These are phyloP conservation scores for Talaromyces amestolkiae DNA, from an alignment of 2,329 filamentous ascomycete species.

Conservation along the genomic window DNA sequence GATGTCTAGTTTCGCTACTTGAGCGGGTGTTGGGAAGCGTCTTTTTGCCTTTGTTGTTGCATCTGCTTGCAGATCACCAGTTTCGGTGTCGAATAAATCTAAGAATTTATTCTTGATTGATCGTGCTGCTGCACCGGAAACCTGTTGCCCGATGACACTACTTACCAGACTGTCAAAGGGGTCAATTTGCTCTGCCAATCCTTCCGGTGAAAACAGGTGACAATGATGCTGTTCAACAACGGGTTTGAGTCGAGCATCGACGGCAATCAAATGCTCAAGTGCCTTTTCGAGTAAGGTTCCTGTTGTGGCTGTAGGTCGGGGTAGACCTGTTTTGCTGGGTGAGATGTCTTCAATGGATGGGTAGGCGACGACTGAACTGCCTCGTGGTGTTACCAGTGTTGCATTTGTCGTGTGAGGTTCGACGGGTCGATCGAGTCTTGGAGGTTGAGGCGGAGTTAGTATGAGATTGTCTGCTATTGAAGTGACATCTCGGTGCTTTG, in stretches of 20 bases:
- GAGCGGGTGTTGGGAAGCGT: constrained; percentile 70
- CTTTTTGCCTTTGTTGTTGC: constrained; percentile 15
- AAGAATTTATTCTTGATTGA: constrained; percentile 87
- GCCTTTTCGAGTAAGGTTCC: constrained; percentile 72
- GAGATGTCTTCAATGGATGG: constrained; percentile 40
- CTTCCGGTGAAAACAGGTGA: constrained; percentile 73
- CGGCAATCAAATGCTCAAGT: constrained; percentile 67
- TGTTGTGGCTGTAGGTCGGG: constrained; percentile 58
- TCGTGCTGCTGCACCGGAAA: constrained; percentile 85
- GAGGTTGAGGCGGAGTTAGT: constrained; percentile 40
- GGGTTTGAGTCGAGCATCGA: constrained; percentile 69
- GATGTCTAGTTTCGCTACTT: constrained; percentile 65
- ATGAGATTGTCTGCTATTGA: constrained; percentile 36
- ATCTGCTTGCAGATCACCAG: constrained; percentile 21
- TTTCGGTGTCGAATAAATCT: constrained; percentile 59
- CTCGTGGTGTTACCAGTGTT: constrained; percentile 48
- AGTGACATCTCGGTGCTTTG: constrained; percentile 22
- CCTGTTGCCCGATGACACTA: constrained; percentile 94
- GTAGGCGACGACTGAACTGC: constrained; percentile 49
- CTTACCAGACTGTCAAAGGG: constrained; percentile 80
- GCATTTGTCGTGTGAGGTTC: constrained; percentile 50
- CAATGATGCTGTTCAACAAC: constrained; percentile 75
- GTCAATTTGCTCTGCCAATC: constrained; percentile 79
- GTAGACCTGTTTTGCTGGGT: constrained; percentile 41
- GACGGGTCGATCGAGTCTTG: constrained; percentile 44